These are phyloP conservation scores for Capsicum rhomboideum DNA, from an alignment of 257 asterid species.

Conservation along the genomic window DNA sequence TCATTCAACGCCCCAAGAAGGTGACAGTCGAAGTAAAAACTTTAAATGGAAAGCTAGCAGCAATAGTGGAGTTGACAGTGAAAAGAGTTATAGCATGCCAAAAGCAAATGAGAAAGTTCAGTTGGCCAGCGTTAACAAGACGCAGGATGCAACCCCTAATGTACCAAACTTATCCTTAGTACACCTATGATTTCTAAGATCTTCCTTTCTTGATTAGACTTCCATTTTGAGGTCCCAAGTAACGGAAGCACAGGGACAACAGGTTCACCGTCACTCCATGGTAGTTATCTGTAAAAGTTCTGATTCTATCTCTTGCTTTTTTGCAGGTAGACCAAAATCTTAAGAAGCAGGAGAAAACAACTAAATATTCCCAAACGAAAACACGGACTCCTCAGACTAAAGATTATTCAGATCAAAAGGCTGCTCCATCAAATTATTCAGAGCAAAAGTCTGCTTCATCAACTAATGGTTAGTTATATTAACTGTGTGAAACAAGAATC, in stretches of 20 bases:
- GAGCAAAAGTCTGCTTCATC: not conserved
- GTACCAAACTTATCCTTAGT: conserved; percentile 20
- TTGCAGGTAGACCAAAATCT: conserved; percentile 37
- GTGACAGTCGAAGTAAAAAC: conserved; percentile 26
- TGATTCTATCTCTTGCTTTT: not conserved
- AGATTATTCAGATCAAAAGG: conserved; percentile 19
- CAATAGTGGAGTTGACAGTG: conserved; percentile 23
- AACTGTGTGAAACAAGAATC: not conserved
- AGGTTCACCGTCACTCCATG: not conserved
- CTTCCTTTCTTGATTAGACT: not conserved
- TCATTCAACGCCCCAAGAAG: conserved; percentile 25
- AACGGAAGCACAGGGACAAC: not conserved
- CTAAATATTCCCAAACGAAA: conserved; percentile 17
- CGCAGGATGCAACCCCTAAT: conserved; percentile 33
- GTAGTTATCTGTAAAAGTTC: not conserved
- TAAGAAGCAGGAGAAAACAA: conserved; percentile 22
- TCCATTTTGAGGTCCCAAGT: not conserved
- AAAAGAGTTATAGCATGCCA: conserved; percentile 17
- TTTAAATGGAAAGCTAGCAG: conserved; percentile 29
- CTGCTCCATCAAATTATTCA: not conserved
- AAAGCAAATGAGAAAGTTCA: conserved; percentile 24
- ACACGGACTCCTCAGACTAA: conserved; percentile 8
- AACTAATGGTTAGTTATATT: conserved; percentile 32
- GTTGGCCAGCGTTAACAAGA: conserved; percentile 15
- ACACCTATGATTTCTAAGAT: not conserved